phyloP scores from a whole-genome alignment of 495 filamentous ascomycete species.

The Trichoderma gamsii region DNA sequence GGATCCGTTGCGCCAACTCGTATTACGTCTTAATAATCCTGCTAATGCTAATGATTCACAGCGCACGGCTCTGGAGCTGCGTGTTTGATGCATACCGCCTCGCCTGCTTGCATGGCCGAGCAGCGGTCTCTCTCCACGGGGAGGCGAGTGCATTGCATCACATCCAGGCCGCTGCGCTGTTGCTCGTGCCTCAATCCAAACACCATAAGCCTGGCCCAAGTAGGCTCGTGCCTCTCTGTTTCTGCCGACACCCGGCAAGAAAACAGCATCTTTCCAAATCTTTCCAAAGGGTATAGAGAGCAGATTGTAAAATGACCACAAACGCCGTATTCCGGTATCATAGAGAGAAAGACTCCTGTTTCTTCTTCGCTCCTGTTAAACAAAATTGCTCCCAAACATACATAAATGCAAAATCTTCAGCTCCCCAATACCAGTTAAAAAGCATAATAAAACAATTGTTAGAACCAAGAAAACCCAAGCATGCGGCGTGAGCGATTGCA shows the following conservation, averaged over 20 bases:
- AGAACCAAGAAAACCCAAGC: neutral
- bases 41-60: neutral
- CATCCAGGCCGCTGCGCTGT: neutral
- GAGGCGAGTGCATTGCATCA: slow-evolving; percentile 3
- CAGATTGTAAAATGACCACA: neutral
- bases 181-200: neutral
- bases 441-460: neutral
- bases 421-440: neutral
- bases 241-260: slow-evolving; percentile 4
- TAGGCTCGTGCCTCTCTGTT: neutral
- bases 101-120: neutral
- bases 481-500: neutral
- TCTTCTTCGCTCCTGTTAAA: neutral
- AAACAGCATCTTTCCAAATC: neutral
- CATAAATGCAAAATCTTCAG: neutral
- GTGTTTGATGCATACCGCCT: slow-evolving; percentile 5
- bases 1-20: neutral
- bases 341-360: neutral
- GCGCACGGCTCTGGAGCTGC: slow-evolving; percentile 2
- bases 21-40: neutral
- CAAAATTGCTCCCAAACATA: neutral
- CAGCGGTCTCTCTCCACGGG: neutral
- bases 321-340: slow-evolving; percentile 5
- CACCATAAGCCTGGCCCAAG: neutral
- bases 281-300: slow-evolving; percentile 3